Evolutionary conservation across 2,329 filamentous ascomycete species (phyloP).

Genomic region (Arthrocladium fulminans): DNA sequence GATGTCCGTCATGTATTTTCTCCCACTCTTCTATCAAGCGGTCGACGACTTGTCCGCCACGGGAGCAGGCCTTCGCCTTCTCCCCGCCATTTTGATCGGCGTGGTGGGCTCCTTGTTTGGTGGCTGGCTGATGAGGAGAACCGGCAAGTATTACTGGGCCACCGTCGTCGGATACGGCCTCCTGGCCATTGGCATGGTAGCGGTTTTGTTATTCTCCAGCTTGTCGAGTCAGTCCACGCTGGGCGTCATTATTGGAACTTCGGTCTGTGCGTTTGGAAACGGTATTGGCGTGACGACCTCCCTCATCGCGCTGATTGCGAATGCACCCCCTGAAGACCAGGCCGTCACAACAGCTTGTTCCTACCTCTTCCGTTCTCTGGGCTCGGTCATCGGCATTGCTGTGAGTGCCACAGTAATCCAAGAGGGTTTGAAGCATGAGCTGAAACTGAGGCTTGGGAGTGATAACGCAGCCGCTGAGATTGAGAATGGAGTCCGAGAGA

Average conservation of each 20-base stretch:
- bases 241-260: slow-evolving; percentile 50
- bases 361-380: slow-evolving; percentile 71
- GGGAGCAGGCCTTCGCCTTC: slow-evolving; percentile 53
- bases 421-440: slow-evolving; percentile 51
- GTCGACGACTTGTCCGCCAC: slow-evolving; percentile 57
- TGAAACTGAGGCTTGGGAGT: slow-evolving; percentile 46
- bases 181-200: slow-evolving; percentile 46
- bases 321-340: slow-evolving; percentile 57
- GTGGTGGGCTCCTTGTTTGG: slow-evolving; percentile 57
- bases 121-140: slow-evolving; percentile 60
- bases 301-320: slow-evolving; percentile 60
- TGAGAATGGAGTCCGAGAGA: slow-evolving; percentile 60
- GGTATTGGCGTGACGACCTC: slow-evolving; percentile 60
- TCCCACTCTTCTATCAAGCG: slow-evolving; percentile 69
- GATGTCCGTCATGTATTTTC: slow-evolving; percentile 57
- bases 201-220: slow-evolving; percentile 52
- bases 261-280: slow-evolving; percentile 46
- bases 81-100: slow-evolving; percentile 55
- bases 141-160: slow-evolving; percentile 62
- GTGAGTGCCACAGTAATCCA: slow-evolving; percentile 64
- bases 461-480: slow-evolving; percentile 56
- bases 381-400: slow-evolving; percentile 57
- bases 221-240: slow-evolving; percentile 40
- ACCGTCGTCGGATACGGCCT: slow-evolving; percentile 50
- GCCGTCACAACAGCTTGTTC: slow-evolving; percentile 70